Percentiles rank a stretch among this genome's conserved stretches.
Evolutionary conservation across 768 basidiomycete species (phyloP).

Genomic region (Lyophyllum decastes): DNA sequence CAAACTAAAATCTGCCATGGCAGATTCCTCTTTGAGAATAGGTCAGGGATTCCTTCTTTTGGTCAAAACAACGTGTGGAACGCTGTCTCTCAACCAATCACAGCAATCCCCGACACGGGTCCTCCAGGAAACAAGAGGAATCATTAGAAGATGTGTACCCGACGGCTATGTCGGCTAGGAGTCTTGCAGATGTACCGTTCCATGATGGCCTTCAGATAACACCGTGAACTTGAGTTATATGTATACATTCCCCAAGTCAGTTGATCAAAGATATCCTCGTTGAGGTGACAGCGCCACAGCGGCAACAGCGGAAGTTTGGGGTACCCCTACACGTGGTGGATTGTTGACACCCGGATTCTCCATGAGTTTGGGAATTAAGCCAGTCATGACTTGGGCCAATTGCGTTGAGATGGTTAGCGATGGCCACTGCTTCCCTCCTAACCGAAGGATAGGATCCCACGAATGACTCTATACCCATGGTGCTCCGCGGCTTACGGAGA

Average conservation of each 20-base stretch:
- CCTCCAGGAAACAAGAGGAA: too few species aligned
- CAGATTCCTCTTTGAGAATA: too few species aligned
- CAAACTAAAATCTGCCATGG: too few species aligned
- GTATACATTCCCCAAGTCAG: neutral
- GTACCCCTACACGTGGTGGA: neutral
- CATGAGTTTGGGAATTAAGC: neutral
- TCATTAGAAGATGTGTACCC: too few species aligned
- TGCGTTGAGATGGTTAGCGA: neutral
- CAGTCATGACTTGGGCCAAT: too few species aligned
- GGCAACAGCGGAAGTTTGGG: neutral
- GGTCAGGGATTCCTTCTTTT: too few species aligned
- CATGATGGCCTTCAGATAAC: neutral
- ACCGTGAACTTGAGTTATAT: neutral
- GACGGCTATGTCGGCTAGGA: too few species aligned
- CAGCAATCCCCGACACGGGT: too few species aligned
- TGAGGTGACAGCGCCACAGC: conserved; percentile 2
- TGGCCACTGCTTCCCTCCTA: too few species aligned
- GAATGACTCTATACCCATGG: neutral
- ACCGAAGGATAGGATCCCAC: neutral
- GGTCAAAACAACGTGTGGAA: too few species aligned
- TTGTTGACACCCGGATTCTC: neutral
- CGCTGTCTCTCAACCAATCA: too few species aligned
- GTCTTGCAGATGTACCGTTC: too few species aligned
- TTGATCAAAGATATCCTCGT: neutral
- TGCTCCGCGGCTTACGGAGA: neutral